Conservation (phyloP, 2,329 filamentous ascomycete genomes). For the Ilyonectria robusta region DNA sequence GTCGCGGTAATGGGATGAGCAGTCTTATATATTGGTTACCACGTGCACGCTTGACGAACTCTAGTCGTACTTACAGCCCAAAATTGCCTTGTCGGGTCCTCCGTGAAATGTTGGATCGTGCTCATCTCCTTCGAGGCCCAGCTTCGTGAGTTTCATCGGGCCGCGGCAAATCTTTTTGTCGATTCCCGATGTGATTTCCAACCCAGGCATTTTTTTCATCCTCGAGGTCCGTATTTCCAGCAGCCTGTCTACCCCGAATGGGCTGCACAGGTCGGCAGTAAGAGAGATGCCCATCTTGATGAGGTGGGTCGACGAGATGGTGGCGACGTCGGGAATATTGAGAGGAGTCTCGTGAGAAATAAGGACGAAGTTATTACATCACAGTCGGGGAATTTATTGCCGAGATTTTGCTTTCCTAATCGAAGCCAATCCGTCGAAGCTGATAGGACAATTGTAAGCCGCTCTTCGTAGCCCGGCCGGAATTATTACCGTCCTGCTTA, state of each 20-base stretch:
- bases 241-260: constrained; percentile 64
- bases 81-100: constrained; percentile 74
- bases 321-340: background rate
- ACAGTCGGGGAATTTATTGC: background rate
- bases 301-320: background rate
- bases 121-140: constrained; percentile 72
- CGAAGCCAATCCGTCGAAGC: constrained; percentile 7
- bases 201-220: constrained; percentile 68
- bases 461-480: background rate
- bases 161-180: constrained; percentile 63
- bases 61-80: constrained; percentile 61
- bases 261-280: constrained; percentile 56
- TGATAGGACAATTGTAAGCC: constrained; percentile 22
- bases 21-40: constrained; percentile 59
- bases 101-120: constrained; percentile 75
- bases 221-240: constrained; percentile 70
- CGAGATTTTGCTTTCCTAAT: constrained; percentile 1
- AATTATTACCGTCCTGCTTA: background rate
- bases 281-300: constrained; percentile 1
- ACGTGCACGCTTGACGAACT: background rate
- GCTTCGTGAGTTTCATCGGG: constrained; percentile 60
- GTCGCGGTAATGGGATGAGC: constrained; percentile 68
- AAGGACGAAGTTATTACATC: background rate
- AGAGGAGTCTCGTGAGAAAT: background rate
- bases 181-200: constrained; percentile 69